phyloP scores from a whole-genome alignment of 2,329 filamentous ascomycete genomes.

The Fusarium sp. region DNA sequence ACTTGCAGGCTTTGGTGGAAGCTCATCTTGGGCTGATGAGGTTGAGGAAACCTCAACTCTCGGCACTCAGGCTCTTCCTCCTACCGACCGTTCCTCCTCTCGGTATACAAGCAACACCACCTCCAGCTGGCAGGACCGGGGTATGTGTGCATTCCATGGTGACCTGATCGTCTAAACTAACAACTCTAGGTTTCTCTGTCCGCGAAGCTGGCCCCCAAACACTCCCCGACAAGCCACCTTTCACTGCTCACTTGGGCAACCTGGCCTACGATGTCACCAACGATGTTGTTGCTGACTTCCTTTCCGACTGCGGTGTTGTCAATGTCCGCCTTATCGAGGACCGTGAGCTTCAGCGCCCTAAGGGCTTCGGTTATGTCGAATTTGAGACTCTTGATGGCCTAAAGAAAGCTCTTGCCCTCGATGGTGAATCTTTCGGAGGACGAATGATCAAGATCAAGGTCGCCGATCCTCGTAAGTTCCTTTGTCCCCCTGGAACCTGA shows the following conservation, averaged over 20 bases:
- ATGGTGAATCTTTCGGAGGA: constrained; percentile 86
- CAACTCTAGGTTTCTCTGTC: constrained; percentile 64
- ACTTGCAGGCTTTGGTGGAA: constrained; percentile 64
- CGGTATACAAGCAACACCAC: constrained; percentile 51
- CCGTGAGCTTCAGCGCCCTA: constrained; percentile 91
- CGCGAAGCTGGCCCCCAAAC: constrained; percentile 80
- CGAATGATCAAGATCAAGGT: constrained; percentile 93
- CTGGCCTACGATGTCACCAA: constrained; percentile 93
- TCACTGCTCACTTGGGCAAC: constrained; percentile 95
- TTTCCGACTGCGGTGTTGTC: constrained; percentile 84
- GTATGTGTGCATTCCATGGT: constrained; percentile 50
- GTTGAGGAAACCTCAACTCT: constrained; percentile 80
- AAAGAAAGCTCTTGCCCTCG: constrained; percentile 88
- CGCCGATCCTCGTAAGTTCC: constrained; percentile 90
- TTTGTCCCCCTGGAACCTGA: neutral
- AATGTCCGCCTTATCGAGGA: constrained; percentile 98
- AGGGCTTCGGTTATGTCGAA: constrained; percentile 98
- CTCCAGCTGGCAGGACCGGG: constrained; percentile 60
- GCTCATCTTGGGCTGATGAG: constrained; percentile 99
- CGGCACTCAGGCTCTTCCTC: constrained; percentile 71
- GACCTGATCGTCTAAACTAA: constrained; percentile 37
- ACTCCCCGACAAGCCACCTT: constrained; percentile 92
- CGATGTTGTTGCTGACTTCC: constrained; percentile 87
- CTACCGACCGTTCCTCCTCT: constrained; percentile 60
- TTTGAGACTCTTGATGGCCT: constrained; percentile 89